Evolutionary conservation across 2,329 filamentous ascomycete species (phyloP).

Genomic region (Pseudocercospora cruenta): DNA sequence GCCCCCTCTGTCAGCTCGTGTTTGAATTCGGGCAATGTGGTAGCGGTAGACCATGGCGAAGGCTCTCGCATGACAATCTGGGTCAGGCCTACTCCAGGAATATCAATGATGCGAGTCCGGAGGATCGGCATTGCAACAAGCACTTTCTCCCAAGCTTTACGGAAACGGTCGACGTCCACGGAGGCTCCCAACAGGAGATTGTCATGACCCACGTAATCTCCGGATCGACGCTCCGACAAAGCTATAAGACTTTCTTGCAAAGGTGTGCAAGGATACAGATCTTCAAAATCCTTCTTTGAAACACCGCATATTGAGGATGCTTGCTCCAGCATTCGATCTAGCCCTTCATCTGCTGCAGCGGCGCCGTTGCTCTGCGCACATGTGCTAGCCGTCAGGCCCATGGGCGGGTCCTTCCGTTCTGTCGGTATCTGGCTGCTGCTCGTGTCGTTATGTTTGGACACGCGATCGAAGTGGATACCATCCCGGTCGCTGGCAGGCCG

Average conservation of each 20-base stretch:
- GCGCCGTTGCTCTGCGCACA: neutral
- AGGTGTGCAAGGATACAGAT: conserved; percentile 52
- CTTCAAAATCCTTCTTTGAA: conserved; percentile 41
- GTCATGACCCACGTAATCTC: conserved; percentile 56
- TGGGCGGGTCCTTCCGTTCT: neutral
- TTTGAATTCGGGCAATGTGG: conserved; percentile 44
- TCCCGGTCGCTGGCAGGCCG: neutral
- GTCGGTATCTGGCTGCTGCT: neutral
- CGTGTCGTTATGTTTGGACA: neutral
- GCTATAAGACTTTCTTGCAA: conserved; percentile 49
- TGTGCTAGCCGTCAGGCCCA: neutral
- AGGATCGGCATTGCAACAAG: conserved; percentile 41
- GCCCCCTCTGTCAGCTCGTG: neutral
- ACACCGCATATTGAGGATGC: neutral
- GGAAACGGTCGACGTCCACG: conserved; percentile 39
- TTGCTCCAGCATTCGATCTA: neutral
- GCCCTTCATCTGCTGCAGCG: neutral
- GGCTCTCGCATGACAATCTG: conserved; percentile 29
- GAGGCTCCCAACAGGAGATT: conserved; percentile 15
- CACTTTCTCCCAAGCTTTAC: conserved; percentile 44
- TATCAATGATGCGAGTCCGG: conserved; percentile 39
- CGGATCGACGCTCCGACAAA: conserved; percentile 55
- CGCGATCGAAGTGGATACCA: neutral
- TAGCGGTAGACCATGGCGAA: conserved; percentile 19
- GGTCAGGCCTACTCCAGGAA: conserved; percentile 11